These are phyloP conservation scores for Prunus salicina DNA, from an alignment of 306 rosid genomes.

Conservation along the genomic window DNA sequence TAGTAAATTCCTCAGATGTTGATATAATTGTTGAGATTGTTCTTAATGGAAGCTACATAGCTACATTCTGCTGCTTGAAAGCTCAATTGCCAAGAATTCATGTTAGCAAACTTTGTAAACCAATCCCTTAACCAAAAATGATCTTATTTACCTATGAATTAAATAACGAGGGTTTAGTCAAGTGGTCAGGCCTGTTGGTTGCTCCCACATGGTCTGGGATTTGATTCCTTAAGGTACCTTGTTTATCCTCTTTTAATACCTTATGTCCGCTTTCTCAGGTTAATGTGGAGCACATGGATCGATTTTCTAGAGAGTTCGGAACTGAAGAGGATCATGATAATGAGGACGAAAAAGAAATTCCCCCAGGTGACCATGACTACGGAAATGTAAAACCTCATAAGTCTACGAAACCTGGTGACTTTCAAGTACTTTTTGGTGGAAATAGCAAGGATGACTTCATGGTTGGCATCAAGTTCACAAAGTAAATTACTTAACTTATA, in stretches of 20 bases:
- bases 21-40: not conserved
- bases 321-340: conserved; percentile 45
- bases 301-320: conserved; percentile 71
- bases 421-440: conserved; percentile 73
- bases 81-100: not conserved
- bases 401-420: conserved; percentile 72
- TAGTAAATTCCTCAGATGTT: not conserved
- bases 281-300: conserved; percentile 73
- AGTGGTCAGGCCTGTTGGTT: not conserved
- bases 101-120: not conserved
- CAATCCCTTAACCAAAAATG: not conserved
- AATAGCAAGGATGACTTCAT: conserved; percentile 79
- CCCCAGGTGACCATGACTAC: conserved; percentile 31
- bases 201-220: not conserved
- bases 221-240: not conserved
- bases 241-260: conserved; percentile 11
- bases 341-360: conserved; percentile 24
- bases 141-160: not conserved
- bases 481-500: conserved; percentile 40
- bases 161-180: not conserved
- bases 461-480: conserved; percentile 89
- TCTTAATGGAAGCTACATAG: too few species aligned
- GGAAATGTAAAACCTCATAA: conserved; percentile 34
- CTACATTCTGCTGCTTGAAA: too few species aligned
- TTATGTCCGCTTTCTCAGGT: conserved; percentile 43